phyloP scores from a whole-genome alignment of 208 protist species.

The Porcisia hertigi region DNA sequence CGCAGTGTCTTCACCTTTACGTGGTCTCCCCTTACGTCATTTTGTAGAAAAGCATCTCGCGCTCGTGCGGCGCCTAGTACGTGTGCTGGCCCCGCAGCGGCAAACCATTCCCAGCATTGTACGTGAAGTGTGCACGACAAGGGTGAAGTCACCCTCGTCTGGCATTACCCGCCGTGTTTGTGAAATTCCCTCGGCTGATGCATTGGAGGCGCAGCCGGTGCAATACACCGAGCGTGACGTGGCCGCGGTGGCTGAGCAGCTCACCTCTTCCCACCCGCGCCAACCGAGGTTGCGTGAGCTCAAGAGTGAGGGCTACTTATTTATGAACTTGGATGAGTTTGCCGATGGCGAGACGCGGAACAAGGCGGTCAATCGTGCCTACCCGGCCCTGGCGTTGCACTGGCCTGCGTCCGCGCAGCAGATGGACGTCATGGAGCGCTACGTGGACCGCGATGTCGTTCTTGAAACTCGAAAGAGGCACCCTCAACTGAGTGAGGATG shows the following conservation, averaged over 20 bases:
- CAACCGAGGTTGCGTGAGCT: constrained; percentile 42
- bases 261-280: constrained; percentile 18
- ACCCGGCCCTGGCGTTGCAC: constrained; percentile 36
- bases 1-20: neutral
- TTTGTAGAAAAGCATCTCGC: constrained; percentile 17
- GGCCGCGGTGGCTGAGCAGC: constrained; percentile 13
- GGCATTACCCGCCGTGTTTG: neutral
- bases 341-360: constrained; percentile 41
- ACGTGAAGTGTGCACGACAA: constrained; percentile 13
- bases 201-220: neutral
- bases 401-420: constrained; percentile 25
- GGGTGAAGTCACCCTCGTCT: neutral
- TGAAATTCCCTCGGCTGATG: neutral
- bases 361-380: constrained; percentile 56
- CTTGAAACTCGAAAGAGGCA: constrained; percentile 35
- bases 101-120: constrained; percentile 8
- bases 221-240: constrained; percentile 27
- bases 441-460: constrained; percentile 39
- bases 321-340: constrained; percentile 56
- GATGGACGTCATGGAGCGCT: constrained; percentile 37
- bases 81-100: constrained; percentile 20
- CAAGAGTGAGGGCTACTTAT: constrained; percentile 41
- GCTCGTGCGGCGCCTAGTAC: constrained; percentile 24
- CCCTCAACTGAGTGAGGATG: constrained; percentile 14
- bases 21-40: constrained; percentile 4